These are phyloP conservation scores for Monilinia fructigena DNA, from an alignment of 2,329 filamentous ascomycete genomes.

Conservation along the genomic window DNA sequence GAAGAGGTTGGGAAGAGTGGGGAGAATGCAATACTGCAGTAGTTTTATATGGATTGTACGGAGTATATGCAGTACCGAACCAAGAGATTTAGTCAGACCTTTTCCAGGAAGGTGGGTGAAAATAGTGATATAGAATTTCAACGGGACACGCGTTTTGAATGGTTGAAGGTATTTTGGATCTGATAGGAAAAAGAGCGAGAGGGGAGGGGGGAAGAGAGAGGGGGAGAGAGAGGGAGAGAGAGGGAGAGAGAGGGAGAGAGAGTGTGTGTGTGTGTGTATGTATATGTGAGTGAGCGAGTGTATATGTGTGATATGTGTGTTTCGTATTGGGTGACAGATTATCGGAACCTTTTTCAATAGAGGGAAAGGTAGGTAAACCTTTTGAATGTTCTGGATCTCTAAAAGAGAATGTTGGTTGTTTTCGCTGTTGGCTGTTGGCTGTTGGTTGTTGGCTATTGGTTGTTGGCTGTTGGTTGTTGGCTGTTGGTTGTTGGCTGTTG, in stretches of 20 bases:
- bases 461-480: neutral
- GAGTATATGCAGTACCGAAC: neutral
- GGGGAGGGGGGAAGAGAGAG: no score
- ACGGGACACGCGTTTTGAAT: neutral
- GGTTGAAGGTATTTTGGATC: no score
- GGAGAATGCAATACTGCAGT: neutral
- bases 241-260: no score
- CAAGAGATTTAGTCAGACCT: neutral
- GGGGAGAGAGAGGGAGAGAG: no score
- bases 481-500: neutral
- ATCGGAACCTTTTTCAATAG: neutral
- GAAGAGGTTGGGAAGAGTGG: constrained; percentile 17
- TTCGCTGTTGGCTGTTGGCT: neutral
- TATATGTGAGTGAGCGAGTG: neutral
- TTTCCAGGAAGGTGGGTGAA: constrained; percentile 12
- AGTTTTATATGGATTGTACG: constrained; percentile 7
- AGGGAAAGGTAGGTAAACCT: neutral
- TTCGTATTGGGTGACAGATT: neutral
- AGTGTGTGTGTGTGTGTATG: neutral
- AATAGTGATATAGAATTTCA: neutral
- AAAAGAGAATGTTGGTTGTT: constrained; percentile 9
- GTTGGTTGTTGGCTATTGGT: neutral
- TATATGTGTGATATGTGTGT: neutral
- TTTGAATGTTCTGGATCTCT: neutral
- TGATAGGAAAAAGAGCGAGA: no score